These are phyloP conservation scores for Cryptosporidium tyzzeri DNA, from an alignment of 169 alveolate genomes.

Conservation along the genomic window DNA sequence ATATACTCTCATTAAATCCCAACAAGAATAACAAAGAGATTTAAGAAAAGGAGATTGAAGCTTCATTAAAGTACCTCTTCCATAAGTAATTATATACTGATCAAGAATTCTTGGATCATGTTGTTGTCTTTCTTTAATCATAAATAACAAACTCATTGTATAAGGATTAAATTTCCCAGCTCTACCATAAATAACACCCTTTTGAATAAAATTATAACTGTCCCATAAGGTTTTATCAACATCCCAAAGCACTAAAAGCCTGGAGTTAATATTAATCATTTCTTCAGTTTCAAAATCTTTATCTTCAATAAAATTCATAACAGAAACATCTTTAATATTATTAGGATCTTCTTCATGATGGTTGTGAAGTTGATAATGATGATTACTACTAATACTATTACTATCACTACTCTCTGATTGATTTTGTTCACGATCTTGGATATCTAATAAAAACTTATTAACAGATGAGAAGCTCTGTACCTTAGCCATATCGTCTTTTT, in stretches of 20 bases:
- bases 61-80: slow-evolving; percentile 29
- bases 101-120: slow-evolving; percentile 59
- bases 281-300: slow-evolving; percentile 50
- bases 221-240: slow-evolving; percentile 58
- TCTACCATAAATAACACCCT: slow-evolving; percentile 1
- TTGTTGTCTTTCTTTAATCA: slow-evolving; percentile 43
- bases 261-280: slow-evolving; percentile 3
- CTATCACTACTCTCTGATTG: not conserved
- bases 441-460: not conserved
- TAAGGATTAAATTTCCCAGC: slow-evolving; percentile 60
- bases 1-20: slow-evolving; percentile 66
- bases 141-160: slow-evolving; percentile 39
- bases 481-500: slow-evolving; percentile 32
- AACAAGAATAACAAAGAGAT: slow-evolving; percentile 44
- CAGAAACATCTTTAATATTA: not conserved
- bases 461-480: slow-evolving; percentile 36
- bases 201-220: slow-evolving; percentile 14
- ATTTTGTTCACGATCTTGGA: not conserved
- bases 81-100: slow-evolving; percentile 57
- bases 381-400: no score
- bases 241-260: slow-evolving; percentile 55
- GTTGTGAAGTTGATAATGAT: no score
- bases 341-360: not conserved
- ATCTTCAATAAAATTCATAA: slow-evolving; percentile 37
- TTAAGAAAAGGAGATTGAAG: slow-evolving; percentile 29